Base-by-base conservation (phyloP, 129 eudicot species). In the Solidago caesia region DNA sequence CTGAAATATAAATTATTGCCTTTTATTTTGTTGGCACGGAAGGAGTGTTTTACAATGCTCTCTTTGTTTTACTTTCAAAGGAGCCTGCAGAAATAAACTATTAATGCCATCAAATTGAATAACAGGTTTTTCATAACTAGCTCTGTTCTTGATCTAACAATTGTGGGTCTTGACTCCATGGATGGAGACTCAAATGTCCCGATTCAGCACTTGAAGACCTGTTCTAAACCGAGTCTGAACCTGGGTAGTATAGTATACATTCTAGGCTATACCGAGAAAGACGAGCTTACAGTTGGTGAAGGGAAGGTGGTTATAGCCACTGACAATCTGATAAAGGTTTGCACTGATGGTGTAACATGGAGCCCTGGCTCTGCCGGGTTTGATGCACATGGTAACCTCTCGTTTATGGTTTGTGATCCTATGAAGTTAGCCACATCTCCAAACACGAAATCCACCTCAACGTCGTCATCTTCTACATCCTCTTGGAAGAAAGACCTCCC, bases 321-420 rank as follows among this genome's bases (percentile, higher is more conserved):
- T 0, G 98, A 94, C 79, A 94, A 91, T 67, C 97, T 94, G 25
- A 87, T 94, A 71, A 94, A 94, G 76, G 67, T 90, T 21, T 94
- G 96, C 11, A 84, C 98, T 0, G 96, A 88, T 75, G 97, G 92
- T 68, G 86, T 85, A 48, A 83, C 87, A 56, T 94, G 97, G 97
- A 88, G 89, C 88, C 97, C 97, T 27, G 98, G 97, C 33, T 94
- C 97, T 14, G 96, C 97, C 11, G 96, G 98, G 42, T 90, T 94
- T 45, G 98, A 90, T 59, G 77, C 79, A 14, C 89, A 90, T 12
- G 98, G 97, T 13, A 94, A 90, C 75, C 96, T 94, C 33, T 89
- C 98, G 0, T 94, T 94, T 83, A 91, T 94, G 96, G 92, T 94
- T 73, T 94, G 98, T 64, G 98, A 94, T 84, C 98, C 98, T 5